phyloP scores from a whole-genome alignment of 768 basidiomycete species.

The Rhodotorula diobovata region DNA sequence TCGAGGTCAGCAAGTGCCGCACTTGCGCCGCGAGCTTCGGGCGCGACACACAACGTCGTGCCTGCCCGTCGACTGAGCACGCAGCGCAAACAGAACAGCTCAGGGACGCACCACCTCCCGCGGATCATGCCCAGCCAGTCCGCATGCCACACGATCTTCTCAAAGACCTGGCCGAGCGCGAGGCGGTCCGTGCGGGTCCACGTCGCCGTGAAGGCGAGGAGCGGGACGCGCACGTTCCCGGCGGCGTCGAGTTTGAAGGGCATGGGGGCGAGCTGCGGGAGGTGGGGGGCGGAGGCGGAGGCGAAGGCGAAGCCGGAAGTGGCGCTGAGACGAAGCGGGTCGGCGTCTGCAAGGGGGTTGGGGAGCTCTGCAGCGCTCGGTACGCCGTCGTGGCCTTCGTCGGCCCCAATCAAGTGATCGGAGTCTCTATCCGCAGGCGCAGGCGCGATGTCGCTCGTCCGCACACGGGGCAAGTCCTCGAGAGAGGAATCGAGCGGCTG shows the following conservation, averaged over 20 bases:
- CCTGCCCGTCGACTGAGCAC: too few species aligned
- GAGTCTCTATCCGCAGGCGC: neutral
- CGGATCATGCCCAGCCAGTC: constrained; percentile 89
- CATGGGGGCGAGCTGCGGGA: neutral
- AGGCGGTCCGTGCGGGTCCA: constrained; percentile 87
- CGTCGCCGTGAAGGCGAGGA: constrained; percentile 92
- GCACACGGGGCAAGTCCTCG: neutral
- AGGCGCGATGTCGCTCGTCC: neutral
- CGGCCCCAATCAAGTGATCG: neutral
- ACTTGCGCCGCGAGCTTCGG: too few species aligned
- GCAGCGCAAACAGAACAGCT: too few species aligned
- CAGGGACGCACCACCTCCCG: constrained; percentile 67
- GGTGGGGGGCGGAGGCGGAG: neutral
- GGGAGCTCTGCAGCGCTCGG: too few species aligned
- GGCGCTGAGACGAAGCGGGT: neutral
- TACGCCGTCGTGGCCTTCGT: neutral
- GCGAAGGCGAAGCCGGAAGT: neutral
- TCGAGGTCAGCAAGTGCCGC: too few species aligned
- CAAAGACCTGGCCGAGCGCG: constrained; percentile 80
- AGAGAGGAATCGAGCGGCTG: neutral
- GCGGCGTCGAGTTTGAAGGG: constrained; percentile 8
- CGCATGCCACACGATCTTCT: constrained; percentile 84
- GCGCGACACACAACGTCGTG: neutral
- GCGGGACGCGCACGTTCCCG: constrained; percentile 56
- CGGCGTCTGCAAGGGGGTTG: too few species aligned